Evolutionary conservation across 2,329 filamentous ascomycete species (phyloP), one percentile per base, ranked within the genome.

Genomic region (Paracoccidioides brasiliensis): DNA sequence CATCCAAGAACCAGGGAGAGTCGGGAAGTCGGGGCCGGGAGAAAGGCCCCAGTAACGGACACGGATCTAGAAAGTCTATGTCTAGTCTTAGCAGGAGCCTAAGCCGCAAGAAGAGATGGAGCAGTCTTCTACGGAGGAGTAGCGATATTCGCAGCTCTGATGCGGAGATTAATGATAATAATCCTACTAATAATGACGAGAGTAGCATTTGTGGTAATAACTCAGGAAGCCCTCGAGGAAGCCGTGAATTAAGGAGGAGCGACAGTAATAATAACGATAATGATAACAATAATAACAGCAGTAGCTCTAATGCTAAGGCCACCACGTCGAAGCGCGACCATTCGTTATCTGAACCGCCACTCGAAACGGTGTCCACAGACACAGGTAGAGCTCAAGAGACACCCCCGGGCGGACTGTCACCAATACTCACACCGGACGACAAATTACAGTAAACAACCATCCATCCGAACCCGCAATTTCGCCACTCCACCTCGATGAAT

Each of bases 31-130:
- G 41, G 15, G 15, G 56, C 48, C 6, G 54, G 48, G 4, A 52
- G 54, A 49, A 42, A 14, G 57, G 66, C 54, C 65, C 65, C 37
- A 58, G 61, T 5, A 56, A 61, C 30, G 69, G 64, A 42, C 67
- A 70, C 55, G 65, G 66, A 30, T 60, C 60, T 4, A 57, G 58
- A 1, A 62, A 61, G 42, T 46, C 49, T 28, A 32, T 35, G 32
- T 37, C 45, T 6, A 49, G 40, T 28, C 12, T 55, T 49, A 49
- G 46, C 38, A 28, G 49, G n/a, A 56, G 41, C 42, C 5, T 33
- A 10, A 58, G 56, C 40, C 58, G 66, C 52, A 64, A 66, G 52
- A 70, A 71, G 60, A 61, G 68, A 58, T 70, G 66, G 67, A 71
- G 70, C 53, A 71, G 67, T 56, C 64, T 70, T 9, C 55, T 72